phyloP scores from a whole-genome alignment of 768 basidiomycete genomes.

The Lactarius sanguifluus region DNA sequence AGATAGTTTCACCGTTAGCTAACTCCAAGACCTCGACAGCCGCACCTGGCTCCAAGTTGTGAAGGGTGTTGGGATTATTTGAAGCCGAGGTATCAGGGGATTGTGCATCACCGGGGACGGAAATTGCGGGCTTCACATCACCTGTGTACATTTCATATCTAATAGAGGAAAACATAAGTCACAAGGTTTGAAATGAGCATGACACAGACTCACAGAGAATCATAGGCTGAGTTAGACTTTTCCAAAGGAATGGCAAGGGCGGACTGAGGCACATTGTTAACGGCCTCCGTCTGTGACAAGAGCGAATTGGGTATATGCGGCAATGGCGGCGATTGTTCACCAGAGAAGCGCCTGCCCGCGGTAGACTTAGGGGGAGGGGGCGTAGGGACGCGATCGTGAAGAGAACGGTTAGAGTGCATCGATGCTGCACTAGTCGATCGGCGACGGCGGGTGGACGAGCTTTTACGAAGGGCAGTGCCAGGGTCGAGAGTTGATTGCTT shows the following conservation, averaged over 20 bases:
- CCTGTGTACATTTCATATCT: constrained; percentile 82
- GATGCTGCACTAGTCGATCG: constrained; percentile 60
- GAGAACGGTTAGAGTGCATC: constrained; percentile 63
- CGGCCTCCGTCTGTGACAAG: constrained; percentile 40
- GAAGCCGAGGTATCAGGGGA: constrained; percentile 31
- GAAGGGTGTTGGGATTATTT: constrained; percentile 33
- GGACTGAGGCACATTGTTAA: constrained; percentile 42
- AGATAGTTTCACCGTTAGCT: constrained; percentile 86
- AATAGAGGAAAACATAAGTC: constrained; percentile 28
- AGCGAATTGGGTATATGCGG: constrained; percentile 60
- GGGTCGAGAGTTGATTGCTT: constrained; percentile 57
- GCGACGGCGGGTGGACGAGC: constrained; percentile 49
- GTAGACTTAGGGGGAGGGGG: constrained; percentile 75
- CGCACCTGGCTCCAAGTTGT: constrained; percentile 49
- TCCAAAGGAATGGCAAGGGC: constrained; percentile 48
- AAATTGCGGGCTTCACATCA: constrained; percentile 46
- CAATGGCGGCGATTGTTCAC: constrained; percentile 65
- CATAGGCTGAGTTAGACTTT: constrained; percentile 70
- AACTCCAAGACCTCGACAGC: constrained; percentile 79
- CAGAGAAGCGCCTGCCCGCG: constrained; percentile 59
- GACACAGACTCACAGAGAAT: constrained; percentile 63
- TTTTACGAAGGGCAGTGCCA: constrained; percentile 30
- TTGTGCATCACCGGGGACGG: constrained; percentile 39
- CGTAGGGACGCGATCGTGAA: constrained; percentile 80
- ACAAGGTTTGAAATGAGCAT: constrained; percentile 17